Evolutionary conservation across 345 rosid genomes (phyloP), one percentile per base, ranked within the genome.

Genomic region (Syzygium jambos): DNA sequence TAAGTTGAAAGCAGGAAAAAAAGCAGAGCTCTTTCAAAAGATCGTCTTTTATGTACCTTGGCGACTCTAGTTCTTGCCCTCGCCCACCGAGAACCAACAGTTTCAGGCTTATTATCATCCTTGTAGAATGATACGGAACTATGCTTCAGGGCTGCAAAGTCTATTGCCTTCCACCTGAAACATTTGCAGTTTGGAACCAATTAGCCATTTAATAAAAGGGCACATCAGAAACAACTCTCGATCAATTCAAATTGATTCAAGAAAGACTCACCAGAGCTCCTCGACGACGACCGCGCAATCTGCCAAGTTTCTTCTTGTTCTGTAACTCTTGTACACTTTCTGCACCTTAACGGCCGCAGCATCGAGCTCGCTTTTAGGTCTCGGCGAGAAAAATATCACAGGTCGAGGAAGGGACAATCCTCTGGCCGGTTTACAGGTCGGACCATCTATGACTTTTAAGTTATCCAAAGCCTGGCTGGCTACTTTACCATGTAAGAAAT

Each of bases 41-140:
- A 25, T 51, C 30, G 23, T 19, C 27, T 34, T 56, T 85, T 23
- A 30, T 22, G 8, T 85, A 95, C 98, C 95, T 97, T 96, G 73
- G 99, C 98, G 52, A 97, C 99, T 91, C 98, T 95, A 30, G 94
- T 97, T 85, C 96, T 93, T 27, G 99, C 99, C 88, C 99, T 95
- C 59, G 98, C 94, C 98, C 99, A 97, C 84, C 96, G 93, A 30
- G 98, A 95, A 80, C 90, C 91, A 23, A 98, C 98, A 14, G 97
- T 90, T 91, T 97, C 99, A 0, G 94, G 95, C 92, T 95, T 96
- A 73, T 95, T 96, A 73, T 93, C 95, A 51, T 73, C 90, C 78
- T 92, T 87, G 86, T 93, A 95, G 89, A 94, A 95, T 0, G 95
- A 95, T 12, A 94, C 94, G 11, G 92, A 93, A 90, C 95, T 94